Evolutionary conservation across 129 eudicot genomes (phyloP).

Genomic region (Flaveria linearis): DNA sequence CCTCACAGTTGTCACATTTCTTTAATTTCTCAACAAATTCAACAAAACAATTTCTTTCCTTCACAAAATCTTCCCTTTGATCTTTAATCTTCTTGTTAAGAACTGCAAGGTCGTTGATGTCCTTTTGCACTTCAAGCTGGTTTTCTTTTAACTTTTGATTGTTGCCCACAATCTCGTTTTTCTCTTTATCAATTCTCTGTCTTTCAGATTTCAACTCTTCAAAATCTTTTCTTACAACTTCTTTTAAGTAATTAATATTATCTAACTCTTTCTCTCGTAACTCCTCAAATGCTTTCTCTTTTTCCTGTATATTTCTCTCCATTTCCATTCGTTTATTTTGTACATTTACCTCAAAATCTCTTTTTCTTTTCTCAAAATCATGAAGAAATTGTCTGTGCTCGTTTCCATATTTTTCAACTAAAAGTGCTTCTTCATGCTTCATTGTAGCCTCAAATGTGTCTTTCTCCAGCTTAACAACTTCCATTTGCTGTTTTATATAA

Average conservation of each 20-base stretch:
- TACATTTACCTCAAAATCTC: slow-evolving; percentile 57
- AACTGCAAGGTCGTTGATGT: slow-evolving; percentile 61
- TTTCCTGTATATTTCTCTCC: slow-evolving; percentile 55
- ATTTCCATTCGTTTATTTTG: slow-evolving; percentile 52
- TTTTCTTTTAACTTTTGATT: slow-evolving; percentile 55
- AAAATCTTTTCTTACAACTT: slow-evolving; percentile 45
- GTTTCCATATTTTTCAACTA: slow-evolving; percentile 47
- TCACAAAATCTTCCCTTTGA: slow-evolving; percentile 57
- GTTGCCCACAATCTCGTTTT: slow-evolving; percentile 48
- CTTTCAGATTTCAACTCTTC: slow-evolving; percentile 59
- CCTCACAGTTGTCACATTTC: slow-evolving; percentile 66
- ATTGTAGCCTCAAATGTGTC: slow-evolving; percentile 67
- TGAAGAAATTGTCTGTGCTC: slow-evolving; percentile 52
- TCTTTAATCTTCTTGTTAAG: slow-evolving; percentile 72
- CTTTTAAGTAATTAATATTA: slow-evolving; percentile 53
- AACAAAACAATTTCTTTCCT: slow-evolving; percentile 57
- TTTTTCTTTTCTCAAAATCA: slow-evolving; percentile 59
- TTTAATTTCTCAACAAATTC: slow-evolving; percentile 60
- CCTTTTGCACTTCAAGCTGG: slow-evolving; percentile 70
- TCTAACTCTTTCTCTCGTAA: slow-evolving; percentile 50
- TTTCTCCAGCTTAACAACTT: slow-evolving; percentile 55
- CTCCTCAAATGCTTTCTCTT: slow-evolving; percentile 57
- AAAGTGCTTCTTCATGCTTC: slow-evolving; percentile 53
- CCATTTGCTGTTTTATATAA: slow-evolving; percentile 44
- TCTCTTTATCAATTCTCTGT: slow-evolving; percentile 54